Evolutionary conservation across 495 filamentous ascomycete species (phyloP).

Genomic region (Penicillium longicatenatum): DNA sequence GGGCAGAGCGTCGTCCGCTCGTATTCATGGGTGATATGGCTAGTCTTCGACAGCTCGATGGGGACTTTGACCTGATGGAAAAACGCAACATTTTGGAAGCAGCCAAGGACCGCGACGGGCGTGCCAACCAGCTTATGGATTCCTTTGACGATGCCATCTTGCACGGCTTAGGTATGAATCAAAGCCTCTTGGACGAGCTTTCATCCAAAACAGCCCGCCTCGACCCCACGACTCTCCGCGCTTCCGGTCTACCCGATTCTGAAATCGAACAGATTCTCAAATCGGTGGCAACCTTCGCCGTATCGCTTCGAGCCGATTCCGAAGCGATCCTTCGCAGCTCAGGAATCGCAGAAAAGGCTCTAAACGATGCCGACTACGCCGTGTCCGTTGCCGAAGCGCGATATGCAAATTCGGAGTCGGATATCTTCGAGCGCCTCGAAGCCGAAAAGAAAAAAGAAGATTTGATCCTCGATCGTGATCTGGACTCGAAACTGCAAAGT

Average conservation of each 20-base stretch:
- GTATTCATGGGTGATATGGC: slow-evolving; percentile 53
- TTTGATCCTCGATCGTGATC: slow-evolving; percentile 46
- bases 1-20: slow-evolving; percentile 51
- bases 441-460: slow-evolving; percentile 56
- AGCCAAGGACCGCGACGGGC: slow-evolving; percentile 49
- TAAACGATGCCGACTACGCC: slow-evolving; percentile 56
- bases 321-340: slow-evolving; percentile 54
- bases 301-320: slow-evolving; percentile 48
- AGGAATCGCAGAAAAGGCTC: slow-evolving; percentile 47
- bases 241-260: slow-evolving; percentile 36
- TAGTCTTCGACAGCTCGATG: slow-evolving; percentile 50
- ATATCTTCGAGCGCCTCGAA: slow-evolving; percentile 46
- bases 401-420: slow-evolving; percentile 45
- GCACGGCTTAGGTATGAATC: slow-evolving; percentile 54
- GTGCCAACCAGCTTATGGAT: slow-evolving; percentile 56
- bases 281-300: slow-evolving; percentile 41
- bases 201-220: slow-evolving; percentile 41
- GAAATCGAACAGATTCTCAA: slow-evolving; percentile 51
- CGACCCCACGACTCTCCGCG: slow-evolving; percentile 34
- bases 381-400: slow-evolving; percentile 55
- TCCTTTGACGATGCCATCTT: slow-evolving; percentile 55
- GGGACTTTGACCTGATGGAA: slow-evolving; percentile 57
- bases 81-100: slow-evolving; percentile 53
- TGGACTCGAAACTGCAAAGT: slow-evolving; percentile 49
- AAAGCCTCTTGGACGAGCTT: slow-evolving; percentile 53